Conservation (phyloP, 768 basidiomycete genomes). For the Xerocomellus dryophilus region DNA sequence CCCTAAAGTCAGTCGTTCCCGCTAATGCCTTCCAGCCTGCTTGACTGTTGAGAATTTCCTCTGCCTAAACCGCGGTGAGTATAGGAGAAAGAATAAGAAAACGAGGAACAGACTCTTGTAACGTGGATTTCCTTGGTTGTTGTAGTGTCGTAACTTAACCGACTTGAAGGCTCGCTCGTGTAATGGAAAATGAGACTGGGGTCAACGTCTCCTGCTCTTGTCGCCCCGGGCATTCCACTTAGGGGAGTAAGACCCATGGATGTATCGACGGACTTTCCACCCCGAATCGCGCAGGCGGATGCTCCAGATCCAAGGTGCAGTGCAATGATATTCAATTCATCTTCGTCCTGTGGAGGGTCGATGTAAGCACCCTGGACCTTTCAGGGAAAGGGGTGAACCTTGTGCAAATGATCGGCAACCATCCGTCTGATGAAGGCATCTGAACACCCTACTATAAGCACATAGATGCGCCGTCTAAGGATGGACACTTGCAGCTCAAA, state of each 20-base stretch:
- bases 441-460: slow-evolving; percentile 23
- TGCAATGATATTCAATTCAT: slow-evolving; percentile 68
- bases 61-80: slow-evolving; percentile 44
- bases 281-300: slow-evolving; percentile 70
- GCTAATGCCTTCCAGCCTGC: slow-evolving; percentile 77
- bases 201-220: slow-evolving; percentile 79
- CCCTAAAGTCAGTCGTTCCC: slow-evolving; percentile 80
- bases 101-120: slow-evolving; percentile 40
- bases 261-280: slow-evolving; percentile 77
- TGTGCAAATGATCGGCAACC: slow-evolving; percentile 56
- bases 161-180: slow-evolving; percentile 45
- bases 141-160: slow-evolving; percentile 50
- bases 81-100: neutral
- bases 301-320: slow-evolving; percentile 92
- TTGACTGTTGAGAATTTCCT: slow-evolving; percentile 70
- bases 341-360: slow-evolving; percentile 33
- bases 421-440: slow-evolving; percentile 67
- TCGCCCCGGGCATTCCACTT: slow-evolving; percentile 86
- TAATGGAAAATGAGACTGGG: slow-evolving; percentile 88
- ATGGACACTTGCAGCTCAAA: slow-evolving; percentile 51
- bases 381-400: slow-evolving; percentile 33
- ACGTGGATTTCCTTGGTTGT: slow-evolving; percentile 48
- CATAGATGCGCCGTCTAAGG: neutral
- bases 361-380: neutral
- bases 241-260: slow-evolving; percentile 91